Percentiles rank a stretch among this genome's conserved stretches.
Evolutionary conservation across 768 basidiomycete genomes (phyloP).

Genomic region (Serendipita sp.): DNA sequence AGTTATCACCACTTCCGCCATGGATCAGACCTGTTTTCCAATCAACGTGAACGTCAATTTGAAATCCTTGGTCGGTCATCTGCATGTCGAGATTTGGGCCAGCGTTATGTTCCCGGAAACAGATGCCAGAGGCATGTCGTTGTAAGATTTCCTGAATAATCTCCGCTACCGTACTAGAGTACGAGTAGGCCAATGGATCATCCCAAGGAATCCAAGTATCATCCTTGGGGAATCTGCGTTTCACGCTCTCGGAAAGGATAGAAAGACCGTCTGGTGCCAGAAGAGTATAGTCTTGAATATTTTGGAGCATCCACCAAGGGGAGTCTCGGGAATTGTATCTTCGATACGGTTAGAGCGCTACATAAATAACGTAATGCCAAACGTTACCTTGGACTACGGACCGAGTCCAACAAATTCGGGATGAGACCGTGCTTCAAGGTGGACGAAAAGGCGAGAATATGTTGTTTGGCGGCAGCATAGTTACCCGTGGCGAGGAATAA

Average conservation of each 20-base stretch:
- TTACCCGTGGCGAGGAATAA: conserved; percentile 69
- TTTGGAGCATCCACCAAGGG: conserved; percentile 99
- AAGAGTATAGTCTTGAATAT: conserved; percentile 83
- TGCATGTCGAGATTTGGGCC: conserved; percentile 95
- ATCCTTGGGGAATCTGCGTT: conserved; percentile 87
- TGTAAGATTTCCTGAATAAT: conserved; percentile 93
- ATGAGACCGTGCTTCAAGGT: conserved; percentile 92
- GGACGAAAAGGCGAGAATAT: conserved; percentile 85
- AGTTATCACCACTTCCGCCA: conserved; percentile 75
- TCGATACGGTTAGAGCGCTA: not conserved
- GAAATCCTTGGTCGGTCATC: conserved; percentile 85
- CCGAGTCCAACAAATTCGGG: conserved; percentile 87
- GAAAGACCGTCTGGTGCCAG: conserved; percentile 73
- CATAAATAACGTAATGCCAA: not conserved
- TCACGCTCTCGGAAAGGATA: conserved; percentile 66
- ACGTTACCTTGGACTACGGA: conserved; percentile 60
- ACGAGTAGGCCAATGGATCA: conserved; percentile 66
- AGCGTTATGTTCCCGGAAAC: conserved; percentile 92
- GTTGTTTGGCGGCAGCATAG: conserved; percentile 34
- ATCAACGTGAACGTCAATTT: conserved; percentile 87
- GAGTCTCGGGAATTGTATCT: conserved; percentile 95
- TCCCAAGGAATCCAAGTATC: conserved; percentile 92
- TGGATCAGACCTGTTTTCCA: conserved; percentile 85
- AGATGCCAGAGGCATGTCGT: conserved; percentile 81
- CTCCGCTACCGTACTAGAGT: conserved; percentile 76